Base-by-base conservation (phyloP, 192 early-diverging fungal species). In the Rhizoclosmatium globosum region DNA sequence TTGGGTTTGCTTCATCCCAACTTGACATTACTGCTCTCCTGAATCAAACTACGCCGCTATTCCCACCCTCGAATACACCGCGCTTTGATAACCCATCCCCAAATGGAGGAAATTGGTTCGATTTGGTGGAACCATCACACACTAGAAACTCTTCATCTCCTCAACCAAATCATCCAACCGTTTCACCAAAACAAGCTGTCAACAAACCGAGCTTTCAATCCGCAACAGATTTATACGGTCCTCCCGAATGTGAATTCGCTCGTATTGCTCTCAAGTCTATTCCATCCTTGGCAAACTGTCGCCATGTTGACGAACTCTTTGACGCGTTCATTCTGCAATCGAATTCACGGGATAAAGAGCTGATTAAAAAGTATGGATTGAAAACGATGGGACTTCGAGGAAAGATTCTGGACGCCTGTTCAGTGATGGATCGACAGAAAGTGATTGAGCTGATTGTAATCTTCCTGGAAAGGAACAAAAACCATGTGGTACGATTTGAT, bases 391-490 rank as follows among this genome's bases (percentile, higher is more conserved):
- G 69, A 17, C 6, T 48, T 21, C 69, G 69, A 56, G 19, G 23
- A 11, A 71, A 71, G 39, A 7, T 71, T 11, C 1, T 71, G 46
- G 50, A 71, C 53, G 7, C 21, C 4, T 71, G 69, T 38, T 15
- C 21, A 15, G 53, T 71, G 0, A 71, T 71, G 69, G 69, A 71
- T 71, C 1, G 69, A n/a, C 69, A 71, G 53, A 71, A 57, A 47
- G 69, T 71, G 21, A 31, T 71, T 38, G 69, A 71, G 19, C 47
- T 71, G 9, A 21, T 48, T 39, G 69, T 38, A 4, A 71, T 71
- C 13, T 71, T 71, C 50, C 38, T 53, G 38, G 69, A 71, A 42
- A 41, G 69, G 31, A 56, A 56, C 50, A 71, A 56, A 7, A 62
- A 21, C 60, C 60, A 19, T 31, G 31, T 31, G 31, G 31, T 31